These are phyloP conservation scores for Aspergillus affinis DNA, from an alignment of 495 filamentous ascomycete species.

Conservation along the genomic window DNA sequence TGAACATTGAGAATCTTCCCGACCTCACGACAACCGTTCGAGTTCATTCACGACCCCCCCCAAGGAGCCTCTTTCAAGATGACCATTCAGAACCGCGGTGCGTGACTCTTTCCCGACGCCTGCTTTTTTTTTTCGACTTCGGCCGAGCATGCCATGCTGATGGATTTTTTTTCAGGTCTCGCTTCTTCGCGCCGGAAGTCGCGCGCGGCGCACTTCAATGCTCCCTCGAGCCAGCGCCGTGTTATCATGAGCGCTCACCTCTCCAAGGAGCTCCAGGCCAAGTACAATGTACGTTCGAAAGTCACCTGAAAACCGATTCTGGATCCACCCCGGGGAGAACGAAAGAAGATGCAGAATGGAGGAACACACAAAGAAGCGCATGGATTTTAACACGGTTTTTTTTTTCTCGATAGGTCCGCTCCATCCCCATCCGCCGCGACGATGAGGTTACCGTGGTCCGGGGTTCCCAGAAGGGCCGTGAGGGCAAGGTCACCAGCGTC, in stretches of 20 bases:
- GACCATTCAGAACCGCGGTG: slow-evolving; percentile 14
- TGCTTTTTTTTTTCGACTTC: slow-evolving; percentile 4
- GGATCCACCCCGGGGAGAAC: slow-evolving; percentile 9
- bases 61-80: slow-evolving; percentile 15
- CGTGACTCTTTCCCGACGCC: neutral
- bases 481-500: slow-evolving; percentile 82
- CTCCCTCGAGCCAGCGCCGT: slow-evolving; percentile 87
- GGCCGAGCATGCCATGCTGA: slow-evolving; percentile 28
- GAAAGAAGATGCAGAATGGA: slow-evolving; percentile 1
- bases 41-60: slow-evolving; percentile 18
- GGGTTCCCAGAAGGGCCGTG: slow-evolving; percentile 88
- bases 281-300: slow-evolving; percentile 76
- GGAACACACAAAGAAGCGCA: slow-evolving; percentile 5
- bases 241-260: slow-evolving; percentile 92
- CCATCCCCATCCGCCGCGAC: slow-evolving; percentile 96
- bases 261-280: slow-evolving; percentile 91
- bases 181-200: slow-evolving; percentile 92
- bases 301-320: slow-evolving; percentile 7
- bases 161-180: slow-evolving; percentile 48
- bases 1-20: slow-evolving; percentile 4
- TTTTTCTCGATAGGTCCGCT: slow-evolving; percentile 67
- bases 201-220: slow-evolving; percentile 94
- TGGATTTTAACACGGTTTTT: slow-evolving; percentile 19
- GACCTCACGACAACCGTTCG: slow-evolving; percentile 15
- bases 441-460: slow-evolving; percentile 91